Conservation (phyloP, 2,329 filamentous ascomycete genomes). For the Cryphonectria naterciae region DNA sequence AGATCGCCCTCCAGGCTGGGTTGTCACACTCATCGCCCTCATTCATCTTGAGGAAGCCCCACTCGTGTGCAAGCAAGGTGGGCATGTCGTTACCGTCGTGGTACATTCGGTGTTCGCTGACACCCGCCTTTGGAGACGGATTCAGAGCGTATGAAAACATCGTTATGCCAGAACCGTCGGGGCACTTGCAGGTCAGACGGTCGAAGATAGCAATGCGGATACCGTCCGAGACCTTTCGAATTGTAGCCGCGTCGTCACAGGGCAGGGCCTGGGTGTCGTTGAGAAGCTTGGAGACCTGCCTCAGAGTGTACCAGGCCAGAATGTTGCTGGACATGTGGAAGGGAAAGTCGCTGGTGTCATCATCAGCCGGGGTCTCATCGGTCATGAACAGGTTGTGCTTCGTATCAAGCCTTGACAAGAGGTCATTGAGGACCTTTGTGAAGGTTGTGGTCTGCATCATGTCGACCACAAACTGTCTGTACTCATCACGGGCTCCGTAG, state of each 20-base stretch:
- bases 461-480: conserved; percentile 7
- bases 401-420: conserved; percentile 20
- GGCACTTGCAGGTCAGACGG: conserved; percentile 7
- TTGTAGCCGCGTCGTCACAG: neutral
- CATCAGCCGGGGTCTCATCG: conserved; percentile 32
- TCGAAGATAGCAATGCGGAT: neutral
- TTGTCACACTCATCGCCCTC: neutral
- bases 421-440: conserved; percentile 21
- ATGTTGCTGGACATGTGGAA: conserved; percentile 33
- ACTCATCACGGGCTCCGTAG: neutral
- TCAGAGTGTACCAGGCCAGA: conserved; percentile 31
- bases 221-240: neutral
- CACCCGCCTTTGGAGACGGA: neutral
- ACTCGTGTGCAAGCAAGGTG: conserved; percentile 30
- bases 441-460: conserved; percentile 22
- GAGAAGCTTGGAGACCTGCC: conserved; percentile 15
- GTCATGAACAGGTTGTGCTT: conserved; percentile 26
- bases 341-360: conserved; percentile 28
- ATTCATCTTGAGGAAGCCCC: conserved; percentile 22
- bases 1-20: neutral
- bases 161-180: conserved; percentile 6
- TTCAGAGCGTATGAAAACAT: conserved; percentile 30
- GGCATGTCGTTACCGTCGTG: conserved; percentile 34
- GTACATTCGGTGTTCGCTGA: conserved; percentile 21
- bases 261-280: neutral